A percentile compares a stretch with the other conserved stretches of the same genome.
Conservation (phyloP, 1,139 yeast genomes). For the Magnusiomyces fungicola region DNA sequence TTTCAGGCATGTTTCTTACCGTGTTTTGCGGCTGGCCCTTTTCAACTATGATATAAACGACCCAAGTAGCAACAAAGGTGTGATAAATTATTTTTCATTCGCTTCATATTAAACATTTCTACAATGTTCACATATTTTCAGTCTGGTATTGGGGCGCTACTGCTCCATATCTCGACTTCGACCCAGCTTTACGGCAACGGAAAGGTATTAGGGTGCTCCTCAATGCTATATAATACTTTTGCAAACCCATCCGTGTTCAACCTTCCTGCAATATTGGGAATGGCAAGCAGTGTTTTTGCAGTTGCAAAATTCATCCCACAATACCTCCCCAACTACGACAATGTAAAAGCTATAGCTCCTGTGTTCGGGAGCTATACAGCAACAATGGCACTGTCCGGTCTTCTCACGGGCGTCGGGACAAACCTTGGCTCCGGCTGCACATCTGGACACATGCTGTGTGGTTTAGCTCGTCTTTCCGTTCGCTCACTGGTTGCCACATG, state of each 20-base stretch:
- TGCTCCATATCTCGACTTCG: slow-evolving; percentile 40
- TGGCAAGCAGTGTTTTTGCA: slow-evolving; percentile 25
- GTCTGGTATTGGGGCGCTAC: slow-evolving; percentile 38
- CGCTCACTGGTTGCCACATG: slow-evolving; percentile 40
- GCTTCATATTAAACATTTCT: too few relatives aligned
- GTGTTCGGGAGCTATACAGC: slow-evolving; percentile 12
- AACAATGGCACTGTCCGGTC: slow-evolving; percentile 28
- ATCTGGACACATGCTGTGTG: slow-evolving; percentile 46
- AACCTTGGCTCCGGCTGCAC: slow-evolving; percentile 43
- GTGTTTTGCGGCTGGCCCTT: not conserved
- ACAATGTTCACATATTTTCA: slow-evolving; percentile 41
- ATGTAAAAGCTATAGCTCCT: slow-evolving; percentile 18
- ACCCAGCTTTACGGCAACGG: slow-evolving; percentile 36
- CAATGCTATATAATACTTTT: slow-evolving; percentile 32
- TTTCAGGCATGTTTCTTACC: not conserved
- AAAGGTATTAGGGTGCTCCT: slow-evolving; percentile 40
- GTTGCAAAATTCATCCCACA: slow-evolving; percentile 26
- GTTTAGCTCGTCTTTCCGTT: slow-evolving; percentile 38
- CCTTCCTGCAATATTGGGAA: slow-evolving; percentile 29
- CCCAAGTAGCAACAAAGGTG: not conserved
- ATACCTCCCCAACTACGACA: slow-evolving; percentile 25
- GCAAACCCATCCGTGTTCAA: slow-evolving; percentile 23
- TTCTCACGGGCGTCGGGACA: slow-evolving; percentile 41
- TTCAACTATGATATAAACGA: not conserved
- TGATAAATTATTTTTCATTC: too few relatives aligned